phyloP scores from a whole-genome alignment of 1,139 yeast genomes.

The Taphrina wiesneri region DNA sequence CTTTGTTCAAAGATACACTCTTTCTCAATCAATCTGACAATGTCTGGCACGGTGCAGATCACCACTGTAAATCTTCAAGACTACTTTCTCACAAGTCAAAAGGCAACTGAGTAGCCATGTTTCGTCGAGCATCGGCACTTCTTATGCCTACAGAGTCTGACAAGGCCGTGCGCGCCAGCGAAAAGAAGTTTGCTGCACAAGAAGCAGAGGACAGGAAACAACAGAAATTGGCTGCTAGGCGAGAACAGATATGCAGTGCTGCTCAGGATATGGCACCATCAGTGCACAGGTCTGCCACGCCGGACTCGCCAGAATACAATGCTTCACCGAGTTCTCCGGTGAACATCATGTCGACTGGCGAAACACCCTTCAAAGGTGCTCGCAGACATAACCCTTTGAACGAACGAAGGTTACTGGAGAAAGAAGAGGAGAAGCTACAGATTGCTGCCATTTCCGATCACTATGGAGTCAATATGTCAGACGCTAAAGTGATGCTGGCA shows the following conservation, averaged over 20 bases:
- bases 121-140: slow-evolving; percentile 20
- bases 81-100: not conserved
- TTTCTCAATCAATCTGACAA: not conserved
- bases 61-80: not conserved
- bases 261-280: not conserved
- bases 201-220: slow-evolving; percentile 10
- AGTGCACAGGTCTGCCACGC: not conserved
- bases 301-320: not conserved
- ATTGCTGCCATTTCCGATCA: not conserved
- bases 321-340: not conserved
- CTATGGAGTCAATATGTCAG: slow-evolving; percentile 4
- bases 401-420: not conserved
- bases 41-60: not conserved
- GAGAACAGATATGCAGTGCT: not conserved
- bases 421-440: slow-evolving; percentile 4
- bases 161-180: slow-evolving; percentile 5
- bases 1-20: not conserved
- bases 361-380: slow-evolving; percentile 15
- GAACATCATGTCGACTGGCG: not conserved
- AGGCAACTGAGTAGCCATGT: not conserved
- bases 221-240: not conserved
- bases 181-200: slow-evolving; percentile 7
- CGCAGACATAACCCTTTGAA: slow-evolving; percentile 5
- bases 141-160: slow-evolving; percentile 12
- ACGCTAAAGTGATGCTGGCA: slow-evolving; percentile 14